Evolutionary conservation across 2,329 filamentous ascomycete genomes (phyloP), one percentile per base, ranked within the genome.

Genomic region (Penicillium sp.): DNA sequence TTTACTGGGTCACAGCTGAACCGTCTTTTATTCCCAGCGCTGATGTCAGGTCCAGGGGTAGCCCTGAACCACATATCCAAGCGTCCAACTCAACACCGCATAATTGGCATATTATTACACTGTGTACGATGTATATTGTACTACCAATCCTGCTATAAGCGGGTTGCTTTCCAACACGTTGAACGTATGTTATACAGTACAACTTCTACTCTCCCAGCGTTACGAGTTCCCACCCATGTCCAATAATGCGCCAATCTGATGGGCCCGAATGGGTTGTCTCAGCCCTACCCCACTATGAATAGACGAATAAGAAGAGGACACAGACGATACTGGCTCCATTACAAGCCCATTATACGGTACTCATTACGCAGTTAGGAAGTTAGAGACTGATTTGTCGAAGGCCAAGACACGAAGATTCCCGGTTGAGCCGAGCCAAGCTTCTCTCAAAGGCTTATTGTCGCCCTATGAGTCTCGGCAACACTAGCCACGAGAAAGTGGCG

Each of bases 361-460:
- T 30, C 22, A 26, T 59, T 31, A 50, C 45, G 31, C 19, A 49
- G n/a, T 31, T 14, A 5, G 12, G 12, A 31, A 31, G 30, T 31
- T 17, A 19, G 17, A 52, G 46, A 38, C 19, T 42, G 30, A 42
- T 53, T 31, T 16, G 11, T 35, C 6, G 16, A 38, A 22, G 17
- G 40, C 53, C 43, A 48, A 49, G 51, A 19, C 37, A 26, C 1
- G 25, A 38, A 33, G 31, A 36, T 6, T 22, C 44, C 33, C 33
- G 45, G 19, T 3, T 33, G 40, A 37, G 25, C 48, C 49, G 55
- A 55, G 60, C 64, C 61, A 68, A 68, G 66, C 64, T 63, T 61
- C 53, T 55, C 59, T 61, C 56, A 14, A 59, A 68, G 58, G 65
- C 63, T 68, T 68, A 63, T 62, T 56, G 28, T 43, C 53, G 65